phyloP scores from a whole-genome alignment of 139 green algal genomes.

The Parachlorella kessleri region DNA sequence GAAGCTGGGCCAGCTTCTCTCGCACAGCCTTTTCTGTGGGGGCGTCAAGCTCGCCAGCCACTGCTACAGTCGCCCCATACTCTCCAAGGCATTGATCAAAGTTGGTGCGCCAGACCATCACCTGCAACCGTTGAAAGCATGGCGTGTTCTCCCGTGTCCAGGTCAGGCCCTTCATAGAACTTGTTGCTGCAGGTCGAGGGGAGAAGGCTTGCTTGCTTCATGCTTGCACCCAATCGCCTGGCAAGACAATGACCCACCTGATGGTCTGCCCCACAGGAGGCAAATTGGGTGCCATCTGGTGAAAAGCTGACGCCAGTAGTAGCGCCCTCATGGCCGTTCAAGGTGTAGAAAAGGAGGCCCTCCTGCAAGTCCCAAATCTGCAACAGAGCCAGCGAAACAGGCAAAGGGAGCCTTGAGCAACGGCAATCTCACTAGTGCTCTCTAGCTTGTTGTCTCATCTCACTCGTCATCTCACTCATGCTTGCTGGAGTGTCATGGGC shows the following conservation, averaged over 20 bases:
- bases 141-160: too few species aligned
- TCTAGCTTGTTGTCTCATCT: too few species aligned
- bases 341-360: conserved; percentile 89
- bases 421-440: too few species aligned
- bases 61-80: neutral
- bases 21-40: neutral
- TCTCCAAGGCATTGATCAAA: conserved; percentile 62
- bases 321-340: conserved; percentile 88
- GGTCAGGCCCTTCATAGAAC: too few species aligned
- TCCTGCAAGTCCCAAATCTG: conserved; percentile 89
- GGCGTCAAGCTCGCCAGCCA: neutral
- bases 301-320: conserved; percentile 71
- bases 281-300: conserved; percentile 84
- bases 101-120: conserved; percentile 91
- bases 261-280: conserved; percentile 78
- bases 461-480: too few species aligned
- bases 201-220: too few species aligned
- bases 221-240: too few species aligned
- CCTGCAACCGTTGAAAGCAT: too few species aligned
- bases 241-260: conserved; percentile 26
- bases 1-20: neutral
- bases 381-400: too few species aligned
- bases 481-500: too few species aligned
- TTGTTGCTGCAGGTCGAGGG: too few species aligned
- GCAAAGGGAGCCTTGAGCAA: too few species aligned